These are phyloP conservation scores for thale cress (Arabidopsis thaliana) DNA, from an alignment of 345 rosid species.

Conservation along the genomic window DNA sequence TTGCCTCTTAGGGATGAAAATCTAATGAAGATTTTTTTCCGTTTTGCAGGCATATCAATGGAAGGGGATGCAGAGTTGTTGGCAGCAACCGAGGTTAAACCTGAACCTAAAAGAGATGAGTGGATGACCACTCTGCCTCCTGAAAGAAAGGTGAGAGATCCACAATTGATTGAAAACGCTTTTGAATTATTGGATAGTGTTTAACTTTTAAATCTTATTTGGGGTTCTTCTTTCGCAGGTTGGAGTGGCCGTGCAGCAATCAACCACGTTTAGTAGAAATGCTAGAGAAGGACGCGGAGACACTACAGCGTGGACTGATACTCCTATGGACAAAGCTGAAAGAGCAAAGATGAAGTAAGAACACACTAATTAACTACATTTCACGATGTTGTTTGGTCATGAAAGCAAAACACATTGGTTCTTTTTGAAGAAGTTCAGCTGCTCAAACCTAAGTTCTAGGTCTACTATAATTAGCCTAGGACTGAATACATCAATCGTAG, in stretches of 20 bases:
- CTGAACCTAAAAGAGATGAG: constrained; percentile 76
- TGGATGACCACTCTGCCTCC: constrained; percentile 99
- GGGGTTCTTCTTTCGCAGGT: constrained; percentile 55
- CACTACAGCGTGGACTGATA: constrained; percentile 86
- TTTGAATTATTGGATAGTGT: not conserved
- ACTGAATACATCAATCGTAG: constrained; percentile 9
- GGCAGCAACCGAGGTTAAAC: constrained; percentile 71
- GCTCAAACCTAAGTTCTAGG: not conserved
- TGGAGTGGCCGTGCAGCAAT: constrained; percentile 69
- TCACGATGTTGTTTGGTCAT: not conserved
- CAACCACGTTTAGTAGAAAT: constrained; percentile 72
- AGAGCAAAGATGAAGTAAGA: constrained; percentile 86
- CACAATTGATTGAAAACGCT: not conserved
- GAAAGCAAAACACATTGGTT: not conserved
- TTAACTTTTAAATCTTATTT: constrained; percentile 7
- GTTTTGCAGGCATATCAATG: constrained; percentile 80
- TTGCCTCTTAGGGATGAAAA: constrained; percentile 15
- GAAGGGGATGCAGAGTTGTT: constrained; percentile 96
- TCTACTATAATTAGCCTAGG: constrained; percentile 2
- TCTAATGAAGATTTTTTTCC: constrained; percentile 22
- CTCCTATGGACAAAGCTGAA: constrained; percentile 84
- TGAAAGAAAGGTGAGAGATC: constrained; percentile 75
- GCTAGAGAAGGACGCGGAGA: constrained; percentile 89
- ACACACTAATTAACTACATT: not conserved
- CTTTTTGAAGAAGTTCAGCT: constrained; percentile 11